Conservation (phyloP, 2,329 filamentous ascomycete species). For the Claviceps lovelessii region DNA sequence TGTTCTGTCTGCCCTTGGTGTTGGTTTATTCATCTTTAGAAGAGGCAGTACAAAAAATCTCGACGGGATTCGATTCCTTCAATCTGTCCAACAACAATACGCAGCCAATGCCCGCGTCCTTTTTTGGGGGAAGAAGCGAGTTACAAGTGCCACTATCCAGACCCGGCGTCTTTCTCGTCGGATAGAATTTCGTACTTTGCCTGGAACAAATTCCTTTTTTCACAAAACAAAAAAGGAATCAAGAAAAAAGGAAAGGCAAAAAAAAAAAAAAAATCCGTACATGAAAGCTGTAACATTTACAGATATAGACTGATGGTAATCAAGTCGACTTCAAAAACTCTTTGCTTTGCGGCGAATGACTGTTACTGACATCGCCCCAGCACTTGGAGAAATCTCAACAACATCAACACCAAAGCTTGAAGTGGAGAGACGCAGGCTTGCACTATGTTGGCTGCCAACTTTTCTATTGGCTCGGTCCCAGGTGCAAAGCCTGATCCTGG, state of each 20-base stretch:
- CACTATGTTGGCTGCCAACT: constrained; percentile 1
- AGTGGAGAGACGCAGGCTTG: not conserved
- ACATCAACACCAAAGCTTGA: not conserved
- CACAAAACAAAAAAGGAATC: too few relatives aligned
- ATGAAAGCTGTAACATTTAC: too few relatives aligned
- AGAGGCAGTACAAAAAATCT: not conserved
- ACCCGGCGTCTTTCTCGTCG: not conserved
- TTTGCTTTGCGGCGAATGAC: not conserved
- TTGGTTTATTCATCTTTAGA: not conserved
- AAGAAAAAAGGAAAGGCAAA: not conserved
- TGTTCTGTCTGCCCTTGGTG: not conserved
- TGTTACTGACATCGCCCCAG: not conserved
- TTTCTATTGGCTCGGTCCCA: not conserved
- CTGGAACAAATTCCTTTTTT: not conserved
- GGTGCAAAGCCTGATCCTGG: not conserved
- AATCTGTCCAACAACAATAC: not conserved
- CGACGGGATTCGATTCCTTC: not conserved
- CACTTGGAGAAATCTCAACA: not conserved
- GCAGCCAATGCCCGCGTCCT: not conserved
- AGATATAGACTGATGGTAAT: not conserved
- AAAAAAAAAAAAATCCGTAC: too few relatives aligned
- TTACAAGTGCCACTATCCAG: not conserved
- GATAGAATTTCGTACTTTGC: not conserved
- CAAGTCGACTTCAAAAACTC: not conserved
- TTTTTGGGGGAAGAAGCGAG: too few relatives aligned